Evolutionary conservation across 2,329 filamentous ascomycete species (phyloP).

Genomic region (Fusarium sp.): DNA sequence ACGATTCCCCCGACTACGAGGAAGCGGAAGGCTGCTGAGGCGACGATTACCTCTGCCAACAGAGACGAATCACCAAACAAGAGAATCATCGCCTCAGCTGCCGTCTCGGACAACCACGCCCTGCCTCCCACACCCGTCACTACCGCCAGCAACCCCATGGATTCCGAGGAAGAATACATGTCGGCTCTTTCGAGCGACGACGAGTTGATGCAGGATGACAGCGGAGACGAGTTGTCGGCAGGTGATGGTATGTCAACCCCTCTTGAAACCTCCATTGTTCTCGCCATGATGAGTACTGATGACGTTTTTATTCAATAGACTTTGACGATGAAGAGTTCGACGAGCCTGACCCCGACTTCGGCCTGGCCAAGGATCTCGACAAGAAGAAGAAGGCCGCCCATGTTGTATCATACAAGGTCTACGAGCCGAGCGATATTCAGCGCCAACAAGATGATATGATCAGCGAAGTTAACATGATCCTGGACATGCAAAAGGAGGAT

Average conservation of each 20-base stretch:
- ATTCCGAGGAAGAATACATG: slow-evolving; percentile 96
- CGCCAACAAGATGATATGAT: slow-evolving; percentile 89
- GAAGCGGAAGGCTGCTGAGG: slow-evolving; percentile 78
- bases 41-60: slow-evolving; percentile 67
- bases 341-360: slow-evolving; percentile 70
- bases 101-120: slow-evolving; percentile 53
- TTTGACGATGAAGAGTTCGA: slow-evolving; percentile 73
- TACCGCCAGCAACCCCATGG: slow-evolving; percentile 77
- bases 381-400: slow-evolving; percentile 83
- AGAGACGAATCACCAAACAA: slow-evolving; percentile 64
- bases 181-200: slow-evolving; percentile 84
- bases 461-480: slow-evolving; percentile 90
- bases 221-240: slow-evolving; percentile 78
- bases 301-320: slow-evolving; percentile 57
- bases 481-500: slow-evolving; percentile 90
- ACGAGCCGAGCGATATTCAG: slow-evolving; percentile 85
- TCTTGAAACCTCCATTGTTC: slow-evolving; percentile 16
- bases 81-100: slow-evolving; percentile 71
- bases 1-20: slow-evolving; percentile 73
- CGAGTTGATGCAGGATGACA: slow-evolving; percentile 82
- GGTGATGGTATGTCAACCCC: slow-evolving; percentile 62
- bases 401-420: slow-evolving; percentile 88
- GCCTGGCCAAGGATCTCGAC: slow-evolving; percentile 73
- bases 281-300: slow-evolving; percentile 31
- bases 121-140: slow-evolving; percentile 74